Base-by-base conservation (phyloP, 108 stramenopile species). In the Cyclotella baltica region DNA sequence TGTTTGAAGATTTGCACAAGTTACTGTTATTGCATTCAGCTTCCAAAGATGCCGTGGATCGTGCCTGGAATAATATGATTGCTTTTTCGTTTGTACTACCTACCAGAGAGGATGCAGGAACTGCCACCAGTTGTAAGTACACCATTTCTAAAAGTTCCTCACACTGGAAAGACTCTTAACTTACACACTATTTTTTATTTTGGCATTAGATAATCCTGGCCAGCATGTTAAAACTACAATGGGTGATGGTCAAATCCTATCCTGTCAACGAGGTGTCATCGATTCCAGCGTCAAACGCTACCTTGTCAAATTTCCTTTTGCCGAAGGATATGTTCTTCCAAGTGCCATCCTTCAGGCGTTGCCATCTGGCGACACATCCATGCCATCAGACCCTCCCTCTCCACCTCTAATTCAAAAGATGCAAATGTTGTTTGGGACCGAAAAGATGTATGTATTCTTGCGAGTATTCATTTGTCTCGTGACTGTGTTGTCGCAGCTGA, bases 1-100 rank as follows among this genome's bases (percentile, higher is more conserved):
- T 87, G 2, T 89, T 92, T 64, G 72, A 83, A 34, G 78, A 88
- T 63, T 88, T 89, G 16, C 81, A 85, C 62, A 35, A 74, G 16
- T 77, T 87, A 20, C 28, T 95, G 18, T 67, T 50, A 51, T 55
- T 80, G 13, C 75, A 72, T 16, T 57, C 87, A 31, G 40, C 48
- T 3, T 74, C 67, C 9, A 77, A 82, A n/a, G 87, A 88, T 48
- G 58, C 67, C 27, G 77, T 91, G 68, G 76, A 72, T 13, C 79
- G 89, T 48, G 72, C 91, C 33, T 95, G 92, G 94, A 76, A 85
- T 18, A 89, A 91, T 67, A 91, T 92, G 65, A 83, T 95, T 35
- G 77, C 86, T 33, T 87, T 88, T n/a, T 93, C 88, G 86, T 95
- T 92, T 70, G 75, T 72, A 20, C 86, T 88, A 57, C 87, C 92